These are phyloP conservation scores for Thelonectria olida DNA, from an alignment of 2,329 filamentous ascomycete species.

Conservation along the genomic window DNA sequence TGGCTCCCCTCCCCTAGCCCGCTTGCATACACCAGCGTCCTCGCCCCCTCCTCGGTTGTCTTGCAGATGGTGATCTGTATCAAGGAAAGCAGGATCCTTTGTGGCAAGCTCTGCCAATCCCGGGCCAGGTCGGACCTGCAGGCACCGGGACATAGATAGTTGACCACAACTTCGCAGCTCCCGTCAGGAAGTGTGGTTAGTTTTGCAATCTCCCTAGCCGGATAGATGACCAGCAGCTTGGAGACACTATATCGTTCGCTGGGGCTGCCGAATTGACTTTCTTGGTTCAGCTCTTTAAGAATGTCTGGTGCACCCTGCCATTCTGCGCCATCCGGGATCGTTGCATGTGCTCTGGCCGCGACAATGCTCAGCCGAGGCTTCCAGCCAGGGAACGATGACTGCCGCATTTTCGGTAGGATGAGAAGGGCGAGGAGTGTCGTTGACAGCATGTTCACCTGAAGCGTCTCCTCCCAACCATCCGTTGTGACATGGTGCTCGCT, in stretches of 20 bases:
- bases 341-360: conserved; percentile 5
- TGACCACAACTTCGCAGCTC: neutral
- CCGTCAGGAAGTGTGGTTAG: neutral
- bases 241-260: neutral
- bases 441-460: conserved; percentile 68
- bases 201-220: neutral
- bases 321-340: neutral
- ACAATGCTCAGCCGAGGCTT: conserved; percentile 19
- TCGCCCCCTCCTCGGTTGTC: neutral
- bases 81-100: neutral
- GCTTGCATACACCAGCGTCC: neutral
- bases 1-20: neutral
- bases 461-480: conserved; percentile 59
- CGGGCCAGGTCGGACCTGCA: neutral
- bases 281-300: neutral
- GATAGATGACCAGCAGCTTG: neutral
- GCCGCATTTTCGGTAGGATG: conserved; percentile 42
- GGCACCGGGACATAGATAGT: neutral
- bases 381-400: conserved; percentile 10
- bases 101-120: neutral
- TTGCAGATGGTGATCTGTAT: neutral
- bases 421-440: conserved; percentile 63
- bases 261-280: neutral
- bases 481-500: conserved; percentile 22
- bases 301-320: conserved; percentile 5